Evolutionary conservation across 192 early-diverging fungal species (phyloP), one percentile per base, ranked within the genome.

Genomic region (Backusella psychrophila): DNA sequence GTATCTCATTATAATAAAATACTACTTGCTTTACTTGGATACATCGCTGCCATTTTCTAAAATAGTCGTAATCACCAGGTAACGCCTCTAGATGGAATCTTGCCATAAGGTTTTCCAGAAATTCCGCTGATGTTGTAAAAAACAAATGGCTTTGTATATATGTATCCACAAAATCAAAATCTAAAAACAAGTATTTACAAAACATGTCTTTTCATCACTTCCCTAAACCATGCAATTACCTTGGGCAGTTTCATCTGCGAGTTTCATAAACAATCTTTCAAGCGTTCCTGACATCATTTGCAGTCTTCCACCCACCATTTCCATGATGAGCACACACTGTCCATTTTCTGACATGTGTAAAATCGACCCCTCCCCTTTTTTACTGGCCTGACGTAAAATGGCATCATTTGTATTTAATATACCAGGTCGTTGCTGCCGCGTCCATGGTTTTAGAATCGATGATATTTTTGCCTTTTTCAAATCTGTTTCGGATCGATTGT

Each of bases 121-220:
- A 76, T 31, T 88, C 89, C 41, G 79, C 72, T 0, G 90, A 86
- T 5, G 80, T 72, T 21, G 90, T 90, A 75, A 90, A 93, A 73
- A 91, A 91, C 9, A 85, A 78, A 63, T 92, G 91, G 11, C 78
- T 85, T 9, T 87, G 76, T 29, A 93, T 44, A 42, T 90, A 91
- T 19, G 78, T 83, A 75, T 90, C 92, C n/a, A 93, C 85, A 82
- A 87, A 93, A 59, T 93, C 92, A n/a, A 73, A 35, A 69, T 92
- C 91, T 91, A 29, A 14, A 15, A 42, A 33, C 52, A 33, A 12
- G 38, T 39, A 39, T 39, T 39, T 39, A 39, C 1, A 39, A 39
- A 39, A 39, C 0, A 39, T 39, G 38, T 74, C 33, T 33, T 33
- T 31, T 4, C 35, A 36, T 17, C 14, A 14, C 7, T 49, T 1